A percentile compares a stretch with the other conserved stretches of the same genome.
Evolutionary conservation across 1,139 yeast species (phyloP).

Genomic region (Zygoascus meyerae): DNA sequence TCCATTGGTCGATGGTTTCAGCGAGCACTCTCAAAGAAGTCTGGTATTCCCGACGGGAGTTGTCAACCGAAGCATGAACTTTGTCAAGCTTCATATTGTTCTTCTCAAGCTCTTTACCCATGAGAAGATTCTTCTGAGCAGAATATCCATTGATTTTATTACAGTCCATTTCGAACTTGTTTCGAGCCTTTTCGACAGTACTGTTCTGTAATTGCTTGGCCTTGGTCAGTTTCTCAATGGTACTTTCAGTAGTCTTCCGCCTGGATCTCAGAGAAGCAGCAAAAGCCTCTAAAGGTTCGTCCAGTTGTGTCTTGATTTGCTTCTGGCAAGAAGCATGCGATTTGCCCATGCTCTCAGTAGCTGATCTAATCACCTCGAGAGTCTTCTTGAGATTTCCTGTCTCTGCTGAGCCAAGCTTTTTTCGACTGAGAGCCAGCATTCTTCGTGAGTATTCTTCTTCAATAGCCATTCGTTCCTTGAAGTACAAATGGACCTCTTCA

Average conservation of each 20-base stretch:
- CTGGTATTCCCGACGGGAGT: constrained; percentile 54
- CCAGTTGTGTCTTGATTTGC: constrained; percentile 41
- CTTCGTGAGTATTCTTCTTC: constrained; percentile 69
- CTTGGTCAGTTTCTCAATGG: constrained; percentile 40
- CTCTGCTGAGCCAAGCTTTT: constrained; percentile 53
- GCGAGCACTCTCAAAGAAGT: constrained; percentile 53
- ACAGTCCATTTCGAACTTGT: constrained; percentile 55
- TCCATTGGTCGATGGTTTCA: constrained; percentile 66
- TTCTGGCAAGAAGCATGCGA: constrained; percentile 45
- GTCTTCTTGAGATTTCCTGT: constrained; percentile 54
- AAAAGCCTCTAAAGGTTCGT: constrained; percentile 41
- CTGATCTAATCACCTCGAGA: constrained; percentile 52
- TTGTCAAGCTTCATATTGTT: constrained; percentile 57
- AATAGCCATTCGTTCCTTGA: constrained; percentile 46
- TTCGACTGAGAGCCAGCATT: constrained; percentile 47
- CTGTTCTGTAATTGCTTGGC: constrained; percentile 37
- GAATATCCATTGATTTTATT: constrained; percentile 51
- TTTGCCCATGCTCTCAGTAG: constrained; percentile 47
- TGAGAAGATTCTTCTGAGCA: constrained; percentile 64
- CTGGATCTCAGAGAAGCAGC: constrained; percentile 40
- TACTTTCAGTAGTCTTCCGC: constrained; percentile 43
- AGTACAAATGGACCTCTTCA: constrained; percentile 40
- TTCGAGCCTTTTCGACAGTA: constrained; percentile 42
- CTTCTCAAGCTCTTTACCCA: constrained; percentile 73
- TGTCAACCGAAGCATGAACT: constrained; percentile 45